phyloP scores from a whole-genome alignment of 148 eudicot genomes.

The Pouteria glomerata region DNA sequence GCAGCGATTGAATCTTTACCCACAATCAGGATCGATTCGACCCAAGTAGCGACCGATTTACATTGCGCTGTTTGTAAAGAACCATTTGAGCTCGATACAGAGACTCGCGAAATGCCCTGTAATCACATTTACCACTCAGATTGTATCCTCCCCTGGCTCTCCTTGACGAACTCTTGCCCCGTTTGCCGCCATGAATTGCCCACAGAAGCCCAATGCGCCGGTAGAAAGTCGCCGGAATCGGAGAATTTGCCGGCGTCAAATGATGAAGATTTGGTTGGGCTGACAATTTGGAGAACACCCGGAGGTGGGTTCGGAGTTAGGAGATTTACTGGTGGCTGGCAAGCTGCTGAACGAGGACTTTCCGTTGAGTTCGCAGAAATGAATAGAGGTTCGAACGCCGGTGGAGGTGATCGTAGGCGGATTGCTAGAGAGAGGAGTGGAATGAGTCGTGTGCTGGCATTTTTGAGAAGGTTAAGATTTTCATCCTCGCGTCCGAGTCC shows the following conservation, averaged over 20 bases:
- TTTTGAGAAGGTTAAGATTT: slow-evolving; percentile 25
- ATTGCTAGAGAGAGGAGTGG: slow-evolving; percentile 57
- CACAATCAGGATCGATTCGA: slow-evolving; percentile 37
- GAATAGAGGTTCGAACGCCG: slow-evolving; percentile 73
- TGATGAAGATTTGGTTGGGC: slow-evolving; percentile 69
- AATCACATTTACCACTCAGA: no score
- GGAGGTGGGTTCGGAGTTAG: slow-evolving; percentile 61
- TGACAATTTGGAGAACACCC: slow-evolving; percentile 78
- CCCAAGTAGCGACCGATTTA: slow-evolving; percentile 37
- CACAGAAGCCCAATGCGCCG: slow-evolving; percentile 1
- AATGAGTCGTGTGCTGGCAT: slow-evolving; percentile 36
- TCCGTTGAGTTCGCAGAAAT: slow-evolving; percentile 78
- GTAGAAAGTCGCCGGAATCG: slow-evolving; percentile 14
- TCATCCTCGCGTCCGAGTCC: slow-evolving; percentile 2
- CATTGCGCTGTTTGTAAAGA: slow-evolving; percentile 86
- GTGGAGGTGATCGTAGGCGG: slow-evolving; percentile 57
- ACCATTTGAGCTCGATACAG: slow-evolving; percentile 55
- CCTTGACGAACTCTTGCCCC: slow-evolving; percentile 68
- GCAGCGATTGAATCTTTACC: slow-evolving; percentile 80
- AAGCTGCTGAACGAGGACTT: slow-evolving; percentile 72
- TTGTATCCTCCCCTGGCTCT: no score
- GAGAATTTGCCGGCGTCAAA: slow-evolving; percentile 16
- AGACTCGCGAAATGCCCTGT: no score
- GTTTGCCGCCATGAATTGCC: slow-evolving; percentile 75
- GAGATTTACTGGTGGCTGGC: slow-evolving; percentile 43